phyloP scores from a whole-genome alignment of 2,329 filamentous ascomycete species.

The Fusarium kyushuense region DNA sequence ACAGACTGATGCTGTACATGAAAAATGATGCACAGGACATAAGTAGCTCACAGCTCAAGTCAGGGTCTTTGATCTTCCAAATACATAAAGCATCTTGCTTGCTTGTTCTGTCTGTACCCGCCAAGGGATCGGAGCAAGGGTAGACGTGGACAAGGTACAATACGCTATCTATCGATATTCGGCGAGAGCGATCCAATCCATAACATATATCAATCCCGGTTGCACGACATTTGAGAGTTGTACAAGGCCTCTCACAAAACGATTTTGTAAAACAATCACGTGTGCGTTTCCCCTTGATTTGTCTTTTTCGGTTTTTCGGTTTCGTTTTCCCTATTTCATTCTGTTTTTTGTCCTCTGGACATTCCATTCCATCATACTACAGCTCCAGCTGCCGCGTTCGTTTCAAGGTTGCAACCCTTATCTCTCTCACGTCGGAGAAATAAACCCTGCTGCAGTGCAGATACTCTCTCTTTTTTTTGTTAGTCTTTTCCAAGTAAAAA shows the following conservation, averaged over 20 bases:
- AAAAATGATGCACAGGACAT: background rate
- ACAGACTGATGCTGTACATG: background rate
- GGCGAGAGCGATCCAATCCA: conserved; percentile 34
- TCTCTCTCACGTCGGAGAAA: conserved; percentile 25
- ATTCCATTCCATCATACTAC: conserved; percentile 2
- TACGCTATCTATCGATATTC: conserved; percentile 30
- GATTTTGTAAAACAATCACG: conserved; percentile 24
- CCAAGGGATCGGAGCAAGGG: conserved; percentile 30
- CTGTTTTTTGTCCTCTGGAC: background rate
- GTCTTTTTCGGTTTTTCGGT: conserved; percentile 10
- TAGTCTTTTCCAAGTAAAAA: background rate
- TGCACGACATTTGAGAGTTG: conserved; percentile 13
- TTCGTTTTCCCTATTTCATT: background rate
- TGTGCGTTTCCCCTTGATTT: background rate
- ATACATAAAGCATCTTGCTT: conserved; percentile 2
- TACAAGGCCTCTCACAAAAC: background rate
- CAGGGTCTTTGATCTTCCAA: background rate
- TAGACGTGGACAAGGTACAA: conserved; percentile 17
- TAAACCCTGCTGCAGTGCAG: conserved; percentile 3
- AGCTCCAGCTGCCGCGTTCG: background rate
- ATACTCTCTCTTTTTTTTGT: background rate
- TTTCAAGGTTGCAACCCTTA: conserved; percentile 19
- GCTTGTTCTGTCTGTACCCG: background rate
- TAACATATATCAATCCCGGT: conserved; percentile 18
- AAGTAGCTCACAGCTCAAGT: conserved; percentile 2